These are phyloP conservation scores for Peltaster fructicola DNA, from an alignment of 2,329 filamentous ascomycete species.

Conservation along the genomic window DNA sequence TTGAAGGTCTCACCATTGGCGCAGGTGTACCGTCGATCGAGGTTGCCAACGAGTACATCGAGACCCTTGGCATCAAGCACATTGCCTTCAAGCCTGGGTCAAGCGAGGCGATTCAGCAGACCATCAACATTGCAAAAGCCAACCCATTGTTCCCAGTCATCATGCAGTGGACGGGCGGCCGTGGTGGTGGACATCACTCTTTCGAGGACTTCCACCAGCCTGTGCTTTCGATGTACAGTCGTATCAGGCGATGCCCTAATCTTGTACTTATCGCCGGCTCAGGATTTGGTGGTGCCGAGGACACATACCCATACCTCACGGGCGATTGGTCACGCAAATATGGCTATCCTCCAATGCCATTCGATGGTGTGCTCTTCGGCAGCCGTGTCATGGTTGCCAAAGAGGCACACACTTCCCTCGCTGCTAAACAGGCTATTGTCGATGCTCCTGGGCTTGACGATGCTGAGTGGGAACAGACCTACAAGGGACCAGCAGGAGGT, in stretches of 20 bases:
- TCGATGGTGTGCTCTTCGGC: conserved; percentile 78
- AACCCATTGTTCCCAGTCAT: conserved; percentile 87
- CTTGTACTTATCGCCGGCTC: conserved; percentile 79
- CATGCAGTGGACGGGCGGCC: conserved; percentile 86
- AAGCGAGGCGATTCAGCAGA: conserved; percentile 68
- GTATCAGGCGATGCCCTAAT: conserved; percentile 71
- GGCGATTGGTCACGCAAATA: conserved; percentile 76
- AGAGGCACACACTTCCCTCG: conserved; percentile 74
- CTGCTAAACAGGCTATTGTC: conserved; percentile 77
- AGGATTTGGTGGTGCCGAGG: conserved; percentile 77
- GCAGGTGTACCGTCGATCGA: conserved; percentile 88
- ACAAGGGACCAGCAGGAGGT: conserved; percentile 78
- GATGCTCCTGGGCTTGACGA: conserved; percentile 73
- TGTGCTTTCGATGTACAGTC: conserved; percentile 76
- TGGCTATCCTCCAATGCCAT: conserved; percentile 83
- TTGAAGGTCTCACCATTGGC: conserved; percentile 82
- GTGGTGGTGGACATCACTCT: conserved; percentile 86
- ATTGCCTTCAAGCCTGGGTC: conserved; percentile 91
- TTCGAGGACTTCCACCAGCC: conserved; percentile 92
- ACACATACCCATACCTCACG: conserved; percentile 83
- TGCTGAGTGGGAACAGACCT: conserved; percentile 76
- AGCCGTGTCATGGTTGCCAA: conserved; percentile 92
- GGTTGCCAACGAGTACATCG: conserved; percentile 82
- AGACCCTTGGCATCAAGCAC: conserved; percentile 81
- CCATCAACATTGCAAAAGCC: conserved; percentile 87